These are phyloP conservation scores for Fonsecaea pedrosoi DNA, from an alignment of 2,329 filamentous ascomycete genomes.

Conservation along the genomic window DNA sequence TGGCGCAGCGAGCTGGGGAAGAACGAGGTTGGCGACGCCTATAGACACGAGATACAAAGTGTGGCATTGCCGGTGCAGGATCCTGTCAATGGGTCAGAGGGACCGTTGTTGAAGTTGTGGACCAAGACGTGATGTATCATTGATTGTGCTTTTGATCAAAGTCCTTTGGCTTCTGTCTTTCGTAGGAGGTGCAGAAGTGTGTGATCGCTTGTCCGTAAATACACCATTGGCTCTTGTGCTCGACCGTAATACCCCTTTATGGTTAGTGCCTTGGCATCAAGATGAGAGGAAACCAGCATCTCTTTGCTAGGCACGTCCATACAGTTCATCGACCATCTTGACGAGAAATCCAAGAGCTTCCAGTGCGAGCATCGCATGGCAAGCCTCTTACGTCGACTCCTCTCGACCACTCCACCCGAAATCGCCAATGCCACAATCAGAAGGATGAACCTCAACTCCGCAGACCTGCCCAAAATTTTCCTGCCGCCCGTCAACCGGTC, in stretches of 20 bases:
- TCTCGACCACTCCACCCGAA: conserved; percentile 11
- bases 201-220: not conserved
- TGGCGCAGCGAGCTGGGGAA: conserved; percentile 41
- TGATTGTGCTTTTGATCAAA: not conserved
- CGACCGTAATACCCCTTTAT: not conserved
- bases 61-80: conserved; percentile 38
- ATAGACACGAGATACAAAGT: conserved; percentile 29
- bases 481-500: conserved; percentile 80
- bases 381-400: conserved; percentile 22
- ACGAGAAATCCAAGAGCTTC: not conserved
- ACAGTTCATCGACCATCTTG: not conserved
- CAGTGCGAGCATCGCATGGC: conserved; percentile 23
- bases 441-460: conserved; percentile 37
- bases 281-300: not conserved
- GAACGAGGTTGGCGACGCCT: conserved; percentile 30
- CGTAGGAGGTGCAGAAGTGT: not conserved
- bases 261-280: not conserved
- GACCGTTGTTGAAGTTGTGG: conserved; percentile 39
- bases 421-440: conserved; percentile 6
- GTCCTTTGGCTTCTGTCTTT: not conserved
- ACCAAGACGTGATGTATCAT: conserved; percentile 14
- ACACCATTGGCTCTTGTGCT: not conserved
- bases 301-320: not conserved
- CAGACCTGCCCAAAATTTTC: conserved; percentile 62
- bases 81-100: conserved; percentile 38